Evolutionary conservation across 306 rosid species (phyloP), one percentile per base, ranked within the genome.

Genomic region (Malus fusca): DNA sequence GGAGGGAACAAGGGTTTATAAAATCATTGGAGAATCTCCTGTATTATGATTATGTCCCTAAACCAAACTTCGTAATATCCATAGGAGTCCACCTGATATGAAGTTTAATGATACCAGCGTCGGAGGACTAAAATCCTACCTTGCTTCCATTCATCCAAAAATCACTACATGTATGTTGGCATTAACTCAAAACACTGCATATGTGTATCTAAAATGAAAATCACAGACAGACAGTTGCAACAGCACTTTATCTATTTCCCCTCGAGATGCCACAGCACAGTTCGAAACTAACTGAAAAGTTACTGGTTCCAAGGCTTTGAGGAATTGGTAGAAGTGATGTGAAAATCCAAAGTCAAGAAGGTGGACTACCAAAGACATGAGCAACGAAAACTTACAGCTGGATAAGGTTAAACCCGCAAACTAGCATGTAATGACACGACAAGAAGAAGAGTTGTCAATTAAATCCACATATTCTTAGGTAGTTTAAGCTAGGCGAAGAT

Each of bases 61-160:
- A 37, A 37, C 42, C 42, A 37, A 37, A 37, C 9, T 37, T 37
- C 42, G 8, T 37, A 21, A 26, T 31, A 60, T 56, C 33, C 11
- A 30, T 42, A 2, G 66, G 15, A 5, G 66, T 56, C 51, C 33
- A 35, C 67, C 11, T 18, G 43, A 42, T 40, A 73, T 15, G 55
- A 73, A 59, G 15, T 33, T 60, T 60, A 5, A 60, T 26, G 26
- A 43, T 10, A 43, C 19, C 13, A 26, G 9, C 4, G 21, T 44
- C 21, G 30, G 46, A 65, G 60, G 46, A 19, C 15, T 25, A 37
- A 42, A 73, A 40, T 46, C 56, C 40, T 25, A 17, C 58, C 33
- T 44, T 46, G 31, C 56, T 68, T 72, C 76, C 28, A 72, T 23
- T 72, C 15, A 72, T 72, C 58, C 53, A 46, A 44, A 72, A 33